Evolutionary conservation across 2,329 filamentous ascomycete species (phyloP).

Genomic region (Chaetomium olivaceum): DNA sequence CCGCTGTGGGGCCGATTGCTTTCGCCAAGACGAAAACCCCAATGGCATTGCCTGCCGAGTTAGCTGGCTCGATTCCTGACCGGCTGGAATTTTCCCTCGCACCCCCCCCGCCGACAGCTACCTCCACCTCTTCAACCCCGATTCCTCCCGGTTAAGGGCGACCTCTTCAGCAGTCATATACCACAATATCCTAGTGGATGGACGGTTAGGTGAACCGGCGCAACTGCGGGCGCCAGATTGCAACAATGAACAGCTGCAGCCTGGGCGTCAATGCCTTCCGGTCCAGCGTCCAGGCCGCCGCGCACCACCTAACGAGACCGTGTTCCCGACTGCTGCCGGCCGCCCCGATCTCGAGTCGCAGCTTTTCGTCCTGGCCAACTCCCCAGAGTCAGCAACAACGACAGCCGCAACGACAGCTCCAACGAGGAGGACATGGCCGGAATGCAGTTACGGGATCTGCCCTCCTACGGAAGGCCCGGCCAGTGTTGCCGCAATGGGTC

Average conservation of each 20-base stretch:
- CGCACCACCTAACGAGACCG: conserved; percentile 25
- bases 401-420: not conserved
- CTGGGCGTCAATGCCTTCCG: conserved; percentile 36
- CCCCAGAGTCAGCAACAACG: conserved; percentile 3
- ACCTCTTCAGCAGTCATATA: not conserved
- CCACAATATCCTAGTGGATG: conserved; percentile 23
- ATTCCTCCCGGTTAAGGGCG: not conserved
- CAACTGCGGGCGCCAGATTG: conserved; percentile 28
- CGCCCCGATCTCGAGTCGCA: conserved; percentile 24
- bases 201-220: conserved; percentile 30
- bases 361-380: conserved; percentile 24
- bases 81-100: conserved; percentile 9
- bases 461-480: conserved; percentile 3
- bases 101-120: not conserved
- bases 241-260: conserved; percentile 35
- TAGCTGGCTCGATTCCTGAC: not conserved
- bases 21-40: not conserved
- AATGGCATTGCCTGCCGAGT: not conserved
- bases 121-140: not conserved
- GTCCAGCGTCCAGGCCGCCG: conserved; percentile 32
- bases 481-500: conserved; percentile 18
- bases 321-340: conserved; percentile 13
- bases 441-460: not conserved
- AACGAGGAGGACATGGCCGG: not conserved
- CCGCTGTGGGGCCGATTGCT: conserved; percentile 1